These are phyloP conservation scores for Ophiostoma ulmi DNA, from an alignment of 2,329 filamentous ascomycete species.

Conservation along the genomic window DNA sequence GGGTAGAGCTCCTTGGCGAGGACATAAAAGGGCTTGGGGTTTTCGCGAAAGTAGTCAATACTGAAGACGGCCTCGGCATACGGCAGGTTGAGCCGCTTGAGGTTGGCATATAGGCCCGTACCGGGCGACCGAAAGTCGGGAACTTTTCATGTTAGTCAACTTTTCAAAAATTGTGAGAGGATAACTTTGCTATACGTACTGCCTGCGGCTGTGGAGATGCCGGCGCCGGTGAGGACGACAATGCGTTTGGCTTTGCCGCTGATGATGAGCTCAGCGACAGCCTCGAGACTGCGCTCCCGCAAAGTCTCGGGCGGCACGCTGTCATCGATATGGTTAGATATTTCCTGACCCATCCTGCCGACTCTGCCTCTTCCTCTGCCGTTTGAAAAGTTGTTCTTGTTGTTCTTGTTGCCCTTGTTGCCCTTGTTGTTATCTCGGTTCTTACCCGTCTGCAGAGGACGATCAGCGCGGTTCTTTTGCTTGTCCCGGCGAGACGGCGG, in stretches of 20 bases:
- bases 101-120: slow-evolving; percentile 89
- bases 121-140: slow-evolving; percentile 93
- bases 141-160: slow-evolving; percentile 43
- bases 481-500: slow-evolving; percentile 21
- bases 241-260: slow-evolving; percentile 63
- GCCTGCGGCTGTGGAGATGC: slow-evolving; percentile 71
- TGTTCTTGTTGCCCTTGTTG: background rate
- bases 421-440: background rate
- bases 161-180: background rate
- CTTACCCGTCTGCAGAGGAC: slow-evolving; percentile 19
- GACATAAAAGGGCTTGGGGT: slow-evolving; percentile 86
- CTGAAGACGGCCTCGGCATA: slow-evolving; percentile 93
- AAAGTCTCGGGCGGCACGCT: slow-evolving; percentile 61
- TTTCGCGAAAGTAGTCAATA: slow-evolving; percentile 77
- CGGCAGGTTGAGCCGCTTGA: slow-evolving; percentile 77
- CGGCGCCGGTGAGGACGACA: slow-evolving; percentile 86
- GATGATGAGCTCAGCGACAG: slow-evolving; percentile 75
- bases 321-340: slow-evolving; percentile 62
- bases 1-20: slow-evolving; percentile 90
- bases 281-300: slow-evolving; percentile 61
- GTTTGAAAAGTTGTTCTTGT: background rate
- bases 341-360: slow-evolving; percentile 78
- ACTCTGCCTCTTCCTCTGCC: background rate
- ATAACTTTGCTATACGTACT: slow-evolving; percentile 41
- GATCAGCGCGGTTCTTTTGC: slow-evolving; percentile 16